Conservation (phyloP, 2,329 filamentous ascomycete genomes). For the Orbilia ellipsospora region DNA sequence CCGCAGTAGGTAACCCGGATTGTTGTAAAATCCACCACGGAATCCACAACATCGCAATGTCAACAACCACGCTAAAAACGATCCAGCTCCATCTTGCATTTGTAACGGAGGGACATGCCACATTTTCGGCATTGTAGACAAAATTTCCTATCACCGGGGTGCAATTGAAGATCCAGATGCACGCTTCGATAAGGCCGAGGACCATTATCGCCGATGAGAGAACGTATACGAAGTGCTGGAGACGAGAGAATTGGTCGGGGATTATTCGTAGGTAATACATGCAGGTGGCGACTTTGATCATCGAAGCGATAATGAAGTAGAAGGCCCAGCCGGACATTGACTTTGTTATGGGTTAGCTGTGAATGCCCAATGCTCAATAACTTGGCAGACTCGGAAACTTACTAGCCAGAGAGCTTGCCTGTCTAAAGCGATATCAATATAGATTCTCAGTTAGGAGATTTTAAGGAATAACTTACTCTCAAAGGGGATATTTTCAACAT, state of each 20-base stretch:
- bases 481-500: conserved; percentile 53
- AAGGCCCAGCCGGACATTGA: conserved; percentile 54
- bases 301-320: conserved; percentile 53
- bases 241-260: conserved; percentile 40
- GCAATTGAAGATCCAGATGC: conserved; percentile 50
- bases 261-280: conserved; percentile 54
- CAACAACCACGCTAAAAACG: conserved; percentile 29
- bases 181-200: conserved; percentile 43
- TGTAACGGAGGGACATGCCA: conserved; percentile 32
- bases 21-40: conserved; percentile 42
- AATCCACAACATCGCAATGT: conserved; percentile 40
- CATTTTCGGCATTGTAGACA: conserved; percentile 35
- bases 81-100: conserved; percentile 52
- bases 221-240: conserved; percentile 50
- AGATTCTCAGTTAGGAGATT: neutral
- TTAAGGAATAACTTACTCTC: conserved; percentile 27
- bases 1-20: conserved; percentile 30
- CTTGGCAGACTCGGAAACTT: neutral
- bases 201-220: conserved; percentile 41
- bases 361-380: neutral
- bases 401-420: conserved; percentile 52
- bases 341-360: conserved; percentile 23
- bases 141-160: conserved; percentile 36
- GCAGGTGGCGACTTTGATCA: conserved; percentile 54
- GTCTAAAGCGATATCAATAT: conserved; percentile 18